phyloP scores from a whole-genome alignment of 2,329 filamentous ascomycete species.

The Calonectria naviculata region DNA sequence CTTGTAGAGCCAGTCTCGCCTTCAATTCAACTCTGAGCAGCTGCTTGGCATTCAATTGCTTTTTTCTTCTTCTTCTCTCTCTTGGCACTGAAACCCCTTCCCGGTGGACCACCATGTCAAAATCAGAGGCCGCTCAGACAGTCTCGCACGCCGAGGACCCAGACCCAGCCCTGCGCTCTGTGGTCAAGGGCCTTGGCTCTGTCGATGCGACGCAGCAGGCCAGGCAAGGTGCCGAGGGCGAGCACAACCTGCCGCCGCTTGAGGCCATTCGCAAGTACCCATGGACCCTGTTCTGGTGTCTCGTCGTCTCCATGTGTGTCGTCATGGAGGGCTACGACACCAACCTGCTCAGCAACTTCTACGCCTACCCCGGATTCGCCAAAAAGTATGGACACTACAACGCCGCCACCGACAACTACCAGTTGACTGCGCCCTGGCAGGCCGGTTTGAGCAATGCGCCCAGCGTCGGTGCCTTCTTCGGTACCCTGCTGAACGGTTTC shows the following conservation, averaged over 20 bases:
- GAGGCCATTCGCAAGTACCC: conserved; percentile 45
- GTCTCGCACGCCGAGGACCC: conserved; percentile 12
- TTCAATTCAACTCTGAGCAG: not conserved
- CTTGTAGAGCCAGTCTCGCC: not conserved
- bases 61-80: no score
- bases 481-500: conserved; percentile 59
- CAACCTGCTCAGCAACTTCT: conserved; percentile 50
- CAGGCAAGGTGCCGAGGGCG: conserved; percentile 18
- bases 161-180: not conserved
- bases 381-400: conserved; percentile 45
- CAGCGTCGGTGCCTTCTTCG: conserved; percentile 59
- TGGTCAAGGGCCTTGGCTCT: conserved; percentile 9
- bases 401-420: conserved; percentile 38
- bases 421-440: conserved; percentile 63
- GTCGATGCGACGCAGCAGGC: conserved; percentile 10
- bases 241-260: conserved; percentile 40
- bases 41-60: not conserved
- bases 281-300: conserved; percentile 51
- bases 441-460: conserved; percentile 57
- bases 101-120: not conserved
- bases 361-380: conserved; percentile 44
- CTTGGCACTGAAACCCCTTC: no score
- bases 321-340: conserved; percentile 58
- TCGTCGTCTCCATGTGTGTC: conserved; percentile 49
- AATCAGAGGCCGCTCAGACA: not conserved